Conservation (phyloP, 441 rosid genomes). For the Pelargonium australe region DNA sequence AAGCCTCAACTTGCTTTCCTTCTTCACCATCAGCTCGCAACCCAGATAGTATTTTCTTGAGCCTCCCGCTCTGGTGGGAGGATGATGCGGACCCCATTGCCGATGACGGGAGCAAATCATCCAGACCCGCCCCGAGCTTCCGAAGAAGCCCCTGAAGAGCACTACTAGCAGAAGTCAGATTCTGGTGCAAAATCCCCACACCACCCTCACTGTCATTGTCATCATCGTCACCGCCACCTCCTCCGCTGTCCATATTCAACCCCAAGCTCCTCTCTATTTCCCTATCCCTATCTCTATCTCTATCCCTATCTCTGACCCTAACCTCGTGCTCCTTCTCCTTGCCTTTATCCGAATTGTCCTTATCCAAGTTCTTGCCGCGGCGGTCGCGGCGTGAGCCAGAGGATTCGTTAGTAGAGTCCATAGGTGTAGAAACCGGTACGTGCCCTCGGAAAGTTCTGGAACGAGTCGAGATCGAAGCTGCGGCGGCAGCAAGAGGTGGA, state of each 20-base stretch:
- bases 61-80: slow-evolving; percentile 70
- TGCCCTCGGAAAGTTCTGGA: slow-evolving; percentile 6
- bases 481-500: slow-evolving; percentile 27
- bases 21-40: slow-evolving; percentile 93
- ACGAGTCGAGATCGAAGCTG: slow-evolving; percentile 29
- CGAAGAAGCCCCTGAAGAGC: slow-evolving; percentile 89
- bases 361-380: slow-evolving; percentile 30
- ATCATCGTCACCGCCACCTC: slow-evolving; percentile 48
- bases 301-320: slow-evolving; percentile 45
- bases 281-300: slow-evolving; percentile 40
- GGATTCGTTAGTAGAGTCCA: slow-evolving; percentile 72
- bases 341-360: slow-evolving; percentile 60
- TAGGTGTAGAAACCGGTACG: slow-evolving; percentile 26
- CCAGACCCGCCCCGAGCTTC: slow-evolving; percentile 94
- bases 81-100: slow-evolving; percentile 75
- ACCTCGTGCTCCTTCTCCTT: slow-evolving; percentile 91
- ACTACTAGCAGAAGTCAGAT: slow-evolving; percentile 87
- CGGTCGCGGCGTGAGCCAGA: slow-evolving; percentile 69
- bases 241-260: slow-evolving; percentile 49
- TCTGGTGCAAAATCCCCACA: slow-evolving; percentile 67
- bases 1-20: slow-evolving; percentile 94
- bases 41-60: slow-evolving; percentile 89
- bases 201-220: slow-evolving; percentile 76
- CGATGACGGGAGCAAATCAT: slow-evolving; percentile 77
- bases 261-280: slow-evolving; percentile 38